Evolutionary conservation across 1,284 basidiomycete species (phyloP), one percentile per base, ranked within the genome.

Genomic region (Pisolithus thermaeus): DNA sequence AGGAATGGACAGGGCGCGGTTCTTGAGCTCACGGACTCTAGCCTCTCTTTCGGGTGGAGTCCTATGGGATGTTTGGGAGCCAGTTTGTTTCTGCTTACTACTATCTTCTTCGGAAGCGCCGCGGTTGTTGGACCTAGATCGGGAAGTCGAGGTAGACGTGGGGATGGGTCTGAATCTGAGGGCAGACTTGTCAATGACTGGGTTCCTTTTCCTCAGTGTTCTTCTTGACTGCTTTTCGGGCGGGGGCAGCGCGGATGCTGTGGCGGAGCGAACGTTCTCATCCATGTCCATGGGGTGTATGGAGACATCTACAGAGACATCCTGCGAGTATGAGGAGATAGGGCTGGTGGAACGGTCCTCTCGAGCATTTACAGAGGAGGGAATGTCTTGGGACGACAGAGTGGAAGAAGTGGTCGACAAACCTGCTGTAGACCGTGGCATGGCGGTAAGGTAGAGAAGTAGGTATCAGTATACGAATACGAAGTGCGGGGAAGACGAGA

Each of bases 1-100:
- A 56, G 70, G 73, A 56, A 80, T 79, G 55, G 70, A 70, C 41
- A 68, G 68, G 14, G 78, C 77, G 36, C 73, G 73, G 32, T 66
- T 66, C 60, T 76, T 66, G 54, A 73, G 62, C 28, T 74, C 67
- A 41, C 65, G 64, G 1, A 70, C 65, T 51, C 49, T 60, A n/a
- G 46, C 43, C 56, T 67, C 64, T 51, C 64, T 66, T 46, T 67
- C 65, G 42, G 63, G 57, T 25, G 61, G 54, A 22, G 50, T 55
- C 48, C 56, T 67, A 49, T 55, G 27, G 18, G 55, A 23, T 16
- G 52, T 22, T 52, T 57, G 57, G 18, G 57, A 46, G 37, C 48
- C 47, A 12, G 56, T 1, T 20, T 67, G 65, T 45, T 54, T 67
- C 45, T 60, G 64, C 54, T 65, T 70, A 56, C 60, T 67, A 49